Evolutionary conservation across 371 early-diverging fungal species (phyloP).

Genomic region (Smittium culicis): DNA sequence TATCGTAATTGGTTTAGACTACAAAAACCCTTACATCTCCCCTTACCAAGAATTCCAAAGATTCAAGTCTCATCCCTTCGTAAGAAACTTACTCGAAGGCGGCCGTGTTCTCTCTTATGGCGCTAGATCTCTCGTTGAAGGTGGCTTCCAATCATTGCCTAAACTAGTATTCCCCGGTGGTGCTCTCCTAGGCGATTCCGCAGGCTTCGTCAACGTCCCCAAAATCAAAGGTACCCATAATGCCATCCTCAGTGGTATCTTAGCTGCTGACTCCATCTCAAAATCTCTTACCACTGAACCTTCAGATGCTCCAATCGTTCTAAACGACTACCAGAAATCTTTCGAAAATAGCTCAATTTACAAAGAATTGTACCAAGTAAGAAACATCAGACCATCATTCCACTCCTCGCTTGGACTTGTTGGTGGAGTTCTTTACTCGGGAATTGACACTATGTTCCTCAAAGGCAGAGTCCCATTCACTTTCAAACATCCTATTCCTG

Average conservation of each 20-base stretch:
- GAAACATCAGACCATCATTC: constrained; percentile 91
- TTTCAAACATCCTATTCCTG: constrained; percentile 74
- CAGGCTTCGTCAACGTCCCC: constrained; percentile 92
- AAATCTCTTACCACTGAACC: constrained; percentile 44
- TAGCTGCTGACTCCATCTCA: constrained; percentile 75
- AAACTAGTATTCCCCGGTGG: constrained; percentile 92
- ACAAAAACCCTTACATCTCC: constrained; percentile 81
- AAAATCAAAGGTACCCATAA: constrained; percentile 98
- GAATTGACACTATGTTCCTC: constrained; percentile 73
- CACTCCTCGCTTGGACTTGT: constrained; percentile 70
- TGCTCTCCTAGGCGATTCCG: constrained; percentile 90
- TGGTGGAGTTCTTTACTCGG: constrained; percentile 80
- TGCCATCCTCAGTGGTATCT: constrained; percentile 92
- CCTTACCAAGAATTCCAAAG: constrained; percentile 96
- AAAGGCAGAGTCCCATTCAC: constrained; percentile 90
- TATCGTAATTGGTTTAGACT: constrained; percentile 85
- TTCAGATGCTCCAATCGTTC: constrained; percentile 33
- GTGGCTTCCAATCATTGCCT: constrained; percentile 84
- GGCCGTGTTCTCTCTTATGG: constrained; percentile 89
- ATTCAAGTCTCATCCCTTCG: constrained; percentile 84
- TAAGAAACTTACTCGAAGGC: constrained; percentile 69
- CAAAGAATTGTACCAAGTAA: constrained; percentile 77
- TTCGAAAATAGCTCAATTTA: constrained; percentile 84
- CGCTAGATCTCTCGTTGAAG: constrained; percentile 92
- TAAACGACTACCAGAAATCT: constrained; percentile 62